phyloP scores from a whole-genome alignment of 2,329 filamentous ascomycete species.

The Sphaceloma murrayae region DNA sequence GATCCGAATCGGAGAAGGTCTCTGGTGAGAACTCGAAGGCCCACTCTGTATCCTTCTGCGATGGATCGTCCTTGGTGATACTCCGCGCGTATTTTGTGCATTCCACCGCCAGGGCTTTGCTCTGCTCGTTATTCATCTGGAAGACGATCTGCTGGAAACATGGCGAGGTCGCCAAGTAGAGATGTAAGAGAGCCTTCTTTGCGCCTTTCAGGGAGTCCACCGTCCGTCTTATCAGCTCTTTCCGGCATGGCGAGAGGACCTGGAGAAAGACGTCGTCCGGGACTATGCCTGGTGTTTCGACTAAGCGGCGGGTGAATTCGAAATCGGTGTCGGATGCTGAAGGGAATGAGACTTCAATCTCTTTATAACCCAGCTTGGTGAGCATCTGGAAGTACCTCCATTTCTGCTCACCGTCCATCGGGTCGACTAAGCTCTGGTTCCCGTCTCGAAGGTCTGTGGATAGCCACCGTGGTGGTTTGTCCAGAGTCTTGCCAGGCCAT shows the following conservation, averaged over 20 bases:
- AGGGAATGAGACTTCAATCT: constrained; percentile 94
- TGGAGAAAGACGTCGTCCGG: constrained; percentile 88
- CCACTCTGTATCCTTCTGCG: constrained; percentile 53
- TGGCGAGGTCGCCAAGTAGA: constrained; percentile 91
- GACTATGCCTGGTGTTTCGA: constrained; percentile 72
- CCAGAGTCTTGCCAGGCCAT: constrained; percentile 76
- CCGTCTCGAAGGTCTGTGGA: constrained; percentile 83
- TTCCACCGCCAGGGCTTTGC: constrained; percentile 67
- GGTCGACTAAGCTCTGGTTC: constrained; percentile 86
- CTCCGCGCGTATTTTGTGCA: constrained; percentile 80
- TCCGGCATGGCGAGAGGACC: constrained; percentile 82
- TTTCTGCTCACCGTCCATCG: constrained; percentile 95
- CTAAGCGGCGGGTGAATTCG: constrained; percentile 80
- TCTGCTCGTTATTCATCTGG: constrained; percentile 73
- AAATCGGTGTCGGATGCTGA: constrained; percentile 93
- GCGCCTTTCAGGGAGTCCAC: constrained; percentile 80
- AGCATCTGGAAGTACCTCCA: constrained; percentile 94
- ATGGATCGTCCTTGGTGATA: constrained; percentile 72
- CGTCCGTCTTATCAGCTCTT: constrained; percentile 80
- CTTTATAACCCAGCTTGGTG: constrained; percentile 85
- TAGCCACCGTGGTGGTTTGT: constrained; percentile 83
- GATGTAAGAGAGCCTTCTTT: constrained; percentile 89
- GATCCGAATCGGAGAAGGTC: constrained; percentile 80
- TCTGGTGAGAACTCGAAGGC: constrained; percentile 77
- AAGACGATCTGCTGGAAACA: constrained; percentile 93